Conservation (phyloP, 257 asterid genomes). For the Nicotiana tabacum region DNA sequence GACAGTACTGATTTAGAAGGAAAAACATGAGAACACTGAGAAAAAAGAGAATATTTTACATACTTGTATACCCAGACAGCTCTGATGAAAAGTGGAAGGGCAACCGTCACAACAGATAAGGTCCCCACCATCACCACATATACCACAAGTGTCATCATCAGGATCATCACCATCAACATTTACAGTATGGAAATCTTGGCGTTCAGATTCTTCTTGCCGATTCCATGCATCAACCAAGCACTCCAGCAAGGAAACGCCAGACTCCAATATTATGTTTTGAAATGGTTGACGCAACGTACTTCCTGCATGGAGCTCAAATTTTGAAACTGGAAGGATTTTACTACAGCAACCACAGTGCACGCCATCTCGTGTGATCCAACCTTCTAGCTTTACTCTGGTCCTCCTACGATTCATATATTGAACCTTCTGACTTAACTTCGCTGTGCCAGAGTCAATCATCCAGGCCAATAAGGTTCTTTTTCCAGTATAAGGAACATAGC, state of each 20-base stretch:
- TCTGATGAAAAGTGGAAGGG: conserved; percentile 94
- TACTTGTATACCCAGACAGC: conserved; percentile 80
- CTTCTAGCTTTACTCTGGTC: conserved; percentile 74
- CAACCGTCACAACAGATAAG: conserved; percentile 97
- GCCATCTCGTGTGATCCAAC: conserved; percentile 96
- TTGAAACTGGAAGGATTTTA: conserved; percentile 82
- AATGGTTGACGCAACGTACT: conserved; percentile 85
- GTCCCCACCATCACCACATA: conserved; percentile 98
- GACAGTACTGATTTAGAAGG: not conserved
- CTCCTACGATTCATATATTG: conserved; percentile 87
- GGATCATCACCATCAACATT: conserved; percentile 79
- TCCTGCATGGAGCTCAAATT: conserved; percentile 97
- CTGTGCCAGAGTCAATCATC: conserved; percentile 77
- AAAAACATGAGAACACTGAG: not conserved
- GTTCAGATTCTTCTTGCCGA: conserved; percentile 56
- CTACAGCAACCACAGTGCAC: conserved; percentile 98
- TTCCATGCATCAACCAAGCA: conserved; percentile 95
- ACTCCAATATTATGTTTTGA: conserved; percentile 76
- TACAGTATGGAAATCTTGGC: conserved; percentile 51
- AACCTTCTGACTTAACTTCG: conserved; percentile 67
- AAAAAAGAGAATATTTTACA: conserved; percentile 1
- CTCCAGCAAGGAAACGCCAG: conserved; percentile 79
- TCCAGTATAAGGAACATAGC: conserved; percentile 71
- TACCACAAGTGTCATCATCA: conserved; percentile 88
- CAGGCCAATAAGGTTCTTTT: conserved; percentile 86